Conservation (phyloP, 192 early-diverging fungal genomes). For the Coemansia sp. region DNA sequence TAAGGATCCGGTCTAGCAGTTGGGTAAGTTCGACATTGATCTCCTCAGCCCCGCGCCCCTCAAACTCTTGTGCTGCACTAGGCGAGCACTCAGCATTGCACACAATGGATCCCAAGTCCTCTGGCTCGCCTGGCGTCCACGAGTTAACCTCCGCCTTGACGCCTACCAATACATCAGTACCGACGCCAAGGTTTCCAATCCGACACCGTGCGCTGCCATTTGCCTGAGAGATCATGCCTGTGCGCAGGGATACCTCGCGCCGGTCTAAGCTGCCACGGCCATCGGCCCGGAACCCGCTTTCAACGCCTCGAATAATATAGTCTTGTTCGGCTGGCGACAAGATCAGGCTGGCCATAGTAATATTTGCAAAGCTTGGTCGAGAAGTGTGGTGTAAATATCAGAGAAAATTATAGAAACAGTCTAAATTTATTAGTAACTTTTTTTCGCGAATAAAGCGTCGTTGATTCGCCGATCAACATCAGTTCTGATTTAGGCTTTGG, state of each 20-base stretch:
- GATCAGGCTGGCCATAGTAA: conserved; percentile 53
- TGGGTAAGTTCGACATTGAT: conserved; percentile 86
- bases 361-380: neutral
- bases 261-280: conserved; percentile 80
- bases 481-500: neutral
- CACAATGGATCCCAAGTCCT: conserved; percentile 65
- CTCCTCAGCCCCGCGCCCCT: conserved; percentile 78
- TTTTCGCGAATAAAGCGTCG: neutral
- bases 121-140: conserved; percentile 62
- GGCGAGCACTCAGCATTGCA: conserved; percentile 95
- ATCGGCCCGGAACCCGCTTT: conserved; percentile 81
- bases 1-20: conserved; percentile 77
- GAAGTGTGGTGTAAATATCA: too few species aligned
- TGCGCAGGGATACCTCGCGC: conserved; percentile 80
- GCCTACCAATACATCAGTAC: conserved; percentile 92
- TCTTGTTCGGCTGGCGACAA: conserved; percentile 81
- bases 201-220: conserved; percentile 82
- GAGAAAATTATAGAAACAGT: neutral
- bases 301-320: conserved; percentile 84
- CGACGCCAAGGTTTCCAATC: conserved; percentile 63
- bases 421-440: neutral
- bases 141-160: conserved; percentile 89
- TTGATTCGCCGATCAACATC: neutral
- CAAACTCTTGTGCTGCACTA: conserved; percentile 80
- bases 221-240: conserved; percentile 87